Conservation (phyloP, 192 early-diverging fungal species). For the Coemansia sp. region DNA sequence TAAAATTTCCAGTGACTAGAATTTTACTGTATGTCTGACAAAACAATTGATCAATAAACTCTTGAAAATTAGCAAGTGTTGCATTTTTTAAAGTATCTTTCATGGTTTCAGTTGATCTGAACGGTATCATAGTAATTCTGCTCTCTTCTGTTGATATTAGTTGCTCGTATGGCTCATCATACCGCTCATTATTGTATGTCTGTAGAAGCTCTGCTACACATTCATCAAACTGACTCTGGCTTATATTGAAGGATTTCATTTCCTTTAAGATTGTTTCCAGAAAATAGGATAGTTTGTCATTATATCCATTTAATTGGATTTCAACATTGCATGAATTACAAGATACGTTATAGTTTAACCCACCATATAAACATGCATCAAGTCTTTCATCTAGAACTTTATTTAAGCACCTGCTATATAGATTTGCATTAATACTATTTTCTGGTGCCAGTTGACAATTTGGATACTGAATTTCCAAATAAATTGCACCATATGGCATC, state of each 20-base stretch:
- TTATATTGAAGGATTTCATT: not conserved
- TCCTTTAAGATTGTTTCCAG: not conserved
- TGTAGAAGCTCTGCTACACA: not conserved
- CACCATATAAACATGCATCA: not conserved
- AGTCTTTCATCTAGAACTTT: not conserved
- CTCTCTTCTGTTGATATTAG: not conserved
- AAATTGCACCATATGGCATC: not conserved
- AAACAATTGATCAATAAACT: not conserved
- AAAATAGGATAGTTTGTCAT: not conserved
- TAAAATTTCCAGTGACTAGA: slow-evolving; percentile 77
- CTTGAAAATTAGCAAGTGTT: not conserved
- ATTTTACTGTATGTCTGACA: slow-evolving; percentile 63
- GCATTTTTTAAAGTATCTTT: not conserved
- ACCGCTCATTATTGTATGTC: not conserved
- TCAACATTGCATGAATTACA: not conserved
- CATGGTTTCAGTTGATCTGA: not conserved
- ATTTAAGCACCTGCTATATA: not conserved
- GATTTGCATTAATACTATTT: not conserved
- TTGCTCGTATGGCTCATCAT: not conserved
- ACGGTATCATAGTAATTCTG: not conserved
- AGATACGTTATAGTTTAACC: not conserved
- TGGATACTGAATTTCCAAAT: not conserved
- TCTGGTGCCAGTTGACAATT: not conserved
- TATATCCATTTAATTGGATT: not conserved
- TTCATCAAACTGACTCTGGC: not conserved